Evolutionary conservation across 176 grass and related monocot genomes (phyloP), one percentile per base, ranked within the genome.

Genomic region (Miscanthus lutarioriparius): DNA sequence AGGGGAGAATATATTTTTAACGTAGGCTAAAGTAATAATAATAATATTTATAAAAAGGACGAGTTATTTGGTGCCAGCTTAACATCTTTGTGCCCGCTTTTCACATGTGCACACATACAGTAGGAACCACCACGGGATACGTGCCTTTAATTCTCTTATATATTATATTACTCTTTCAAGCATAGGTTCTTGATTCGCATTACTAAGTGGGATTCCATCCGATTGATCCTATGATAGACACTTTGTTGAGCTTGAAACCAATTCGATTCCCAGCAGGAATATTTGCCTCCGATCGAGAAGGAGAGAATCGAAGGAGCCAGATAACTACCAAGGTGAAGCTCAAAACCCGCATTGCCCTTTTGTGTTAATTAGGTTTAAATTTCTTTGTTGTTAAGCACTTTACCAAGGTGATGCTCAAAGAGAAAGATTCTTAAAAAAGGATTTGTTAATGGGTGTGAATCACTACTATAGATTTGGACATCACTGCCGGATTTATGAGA

Each of bases 121-220:
- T 78, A 79, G 43, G 56, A 72, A 72, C 77, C 81, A 82, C 75
- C 32, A 78, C 7, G 54, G 41, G 23, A 49, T 37, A 37, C 33
- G 72, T 77, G 56, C 30, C 27, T 70, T 85, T 23, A 43, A 26
- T 54, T 54, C 71, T 9, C 22, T 64, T 72, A 11, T 70, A 12
- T 41, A 58, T 58, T 58, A 22, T 71, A 77, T 22, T 72, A 30
- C 33, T 23, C 22, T 65, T 54, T n/a, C 26, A 43, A 77, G 88
- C 78, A 89, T 86, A 86, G 66, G 72, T 89, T 82, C 88, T 76
- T 27, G n/a, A 81, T 81, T 64, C 78, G 48, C 32, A 19, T 82
- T 82, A 10, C 26, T 71, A 77, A 89, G 88, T 89, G 83, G 40
- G 14, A 82, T 82, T 85, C 82, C 43, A 85, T 79, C 68, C 10